Percentiles rank a stretch among this genome's conserved stretches.
Conservation (phyloP, 208 protist species). For the Trichomonas gallinae region DNA sequence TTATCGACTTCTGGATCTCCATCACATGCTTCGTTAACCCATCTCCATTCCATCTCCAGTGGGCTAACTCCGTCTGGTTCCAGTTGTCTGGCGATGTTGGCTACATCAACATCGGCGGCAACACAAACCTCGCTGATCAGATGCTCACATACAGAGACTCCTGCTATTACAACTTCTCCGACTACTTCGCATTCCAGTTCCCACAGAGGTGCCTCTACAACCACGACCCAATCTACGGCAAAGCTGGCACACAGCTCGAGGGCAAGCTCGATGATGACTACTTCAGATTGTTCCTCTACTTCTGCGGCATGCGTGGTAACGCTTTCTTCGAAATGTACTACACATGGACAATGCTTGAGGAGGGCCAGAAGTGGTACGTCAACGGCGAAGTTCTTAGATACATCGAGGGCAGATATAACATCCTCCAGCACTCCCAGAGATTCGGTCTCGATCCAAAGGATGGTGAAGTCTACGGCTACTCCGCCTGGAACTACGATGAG, state of each 20-base stretch:
- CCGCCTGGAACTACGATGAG: neutral
- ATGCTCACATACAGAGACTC: neutral
- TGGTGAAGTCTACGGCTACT: neutral
- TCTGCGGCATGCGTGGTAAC: neutral
- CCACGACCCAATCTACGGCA: neutral
- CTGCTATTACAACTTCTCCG: neutral
- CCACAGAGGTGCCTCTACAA: neutral
- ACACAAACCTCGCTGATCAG: neutral
- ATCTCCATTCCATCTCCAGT: slow-evolving; percentile 10
- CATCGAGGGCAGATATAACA: neutral
- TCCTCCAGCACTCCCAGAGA: neutral
- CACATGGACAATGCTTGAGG: neutral
- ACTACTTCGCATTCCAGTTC: neutral
- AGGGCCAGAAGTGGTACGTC: neutral
- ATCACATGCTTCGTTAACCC: neutral
- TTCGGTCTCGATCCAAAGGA: neutral
- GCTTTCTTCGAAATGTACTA: neutral
- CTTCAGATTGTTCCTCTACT: neutral
- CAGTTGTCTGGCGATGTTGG: neutral
- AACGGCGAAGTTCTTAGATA: neutral
- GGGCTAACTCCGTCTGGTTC: neutral
- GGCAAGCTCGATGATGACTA: neutral
- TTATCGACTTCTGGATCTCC: neutral
- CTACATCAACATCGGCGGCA: neutral
- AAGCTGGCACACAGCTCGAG: neutral